phyloP scores from a whole-genome alignment of 2,329 filamentous ascomycete genomes.

The Diplodia intermedia region DNA sequence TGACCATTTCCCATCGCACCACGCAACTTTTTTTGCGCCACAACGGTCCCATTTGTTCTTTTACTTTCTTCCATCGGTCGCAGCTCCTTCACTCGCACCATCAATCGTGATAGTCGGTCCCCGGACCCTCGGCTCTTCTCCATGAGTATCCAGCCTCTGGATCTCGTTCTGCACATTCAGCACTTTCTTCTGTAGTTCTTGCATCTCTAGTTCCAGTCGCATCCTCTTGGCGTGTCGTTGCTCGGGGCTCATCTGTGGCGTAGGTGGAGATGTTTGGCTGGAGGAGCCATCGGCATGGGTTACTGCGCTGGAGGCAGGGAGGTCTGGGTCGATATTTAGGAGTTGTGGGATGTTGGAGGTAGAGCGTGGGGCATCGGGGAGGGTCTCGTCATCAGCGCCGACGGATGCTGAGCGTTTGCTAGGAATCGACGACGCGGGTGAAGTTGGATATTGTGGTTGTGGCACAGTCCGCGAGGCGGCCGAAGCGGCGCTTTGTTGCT shows the following conservation, averaged over 20 bases:
- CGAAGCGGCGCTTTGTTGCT: conserved; percentile 8
- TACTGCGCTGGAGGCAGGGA: conserved; percentile 9
- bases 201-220: conserved; percentile 30
- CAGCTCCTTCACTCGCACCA: not conserved
- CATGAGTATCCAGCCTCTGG: conserved; percentile 17
- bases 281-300: conserved; percentile 4
- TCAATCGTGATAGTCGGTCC: not conserved
- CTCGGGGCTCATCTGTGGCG: conserved; percentile 29
- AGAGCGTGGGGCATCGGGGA: conserved; percentile 25
- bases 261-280: conserved; percentile 9
- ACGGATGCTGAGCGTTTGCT: conserved; percentile 29
- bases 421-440: conserved; percentile 27
- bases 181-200: conserved; percentile 24
- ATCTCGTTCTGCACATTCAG: conserved; percentile 29
- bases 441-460: conserved; percentile 29
- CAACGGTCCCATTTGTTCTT: not conserved
- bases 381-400: conserved; percentile 14
- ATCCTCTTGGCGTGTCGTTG: conserved; percentile 26
- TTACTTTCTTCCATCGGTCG: not conserved
- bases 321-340: conserved; percentile 27
- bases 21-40: not conserved
- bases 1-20: not conserved
- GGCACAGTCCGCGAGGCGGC: conserved; percentile 17
- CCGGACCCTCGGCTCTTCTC: not conserved
- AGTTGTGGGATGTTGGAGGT: conserved; percentile 28